These are phyloP conservation scores for Phytophthora meadii DNA, from an alignment of 352 stramenopile genomes.

Conservation along the genomic window DNA sequence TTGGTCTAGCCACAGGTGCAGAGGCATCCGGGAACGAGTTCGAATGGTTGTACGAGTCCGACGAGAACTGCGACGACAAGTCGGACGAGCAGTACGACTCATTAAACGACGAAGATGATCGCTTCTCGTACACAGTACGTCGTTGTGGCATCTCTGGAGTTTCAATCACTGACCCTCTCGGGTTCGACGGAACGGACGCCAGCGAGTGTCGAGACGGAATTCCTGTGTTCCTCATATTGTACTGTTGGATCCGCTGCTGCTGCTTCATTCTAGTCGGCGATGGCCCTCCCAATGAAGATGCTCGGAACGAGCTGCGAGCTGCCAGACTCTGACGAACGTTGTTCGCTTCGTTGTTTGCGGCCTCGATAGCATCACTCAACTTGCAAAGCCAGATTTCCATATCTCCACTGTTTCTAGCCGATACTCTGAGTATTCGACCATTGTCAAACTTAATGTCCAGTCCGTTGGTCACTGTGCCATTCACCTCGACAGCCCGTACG, in stretches of 20 bases:
- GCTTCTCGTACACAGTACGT: conserved; percentile 43
- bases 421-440: conserved; percentile 75
- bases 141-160: conserved; percentile 18
- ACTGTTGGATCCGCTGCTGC: conserved; percentile 28
- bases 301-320: conserved; percentile 48
- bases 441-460: conserved; percentile 84
- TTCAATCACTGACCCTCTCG: conserved; percentile 34
- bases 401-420: conserved; percentile 59
- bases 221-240: conserved; percentile 23
- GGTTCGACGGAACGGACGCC: conserved; percentile 40
- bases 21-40: conserved; percentile 44
- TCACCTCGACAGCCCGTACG: conserved; percentile 77
- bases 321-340: conserved; percentile 67
- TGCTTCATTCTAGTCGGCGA: conserved; percentile 45
- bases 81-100: conserved; percentile 44
- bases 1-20: conserved; percentile 23
- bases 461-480: conserved; percentile 60
- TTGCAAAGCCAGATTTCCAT: conserved; percentile 82
- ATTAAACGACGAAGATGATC: conserved; percentile 33
- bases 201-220: conserved; percentile 56
- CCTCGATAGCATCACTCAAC: conserved; percentile 76
- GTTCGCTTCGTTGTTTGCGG: conserved; percentile 58
- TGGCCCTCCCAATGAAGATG: conserved; percentile 37
- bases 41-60: conserved; percentile 31
- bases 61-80: conserved; percentile 35